Conservation (phyloP, 306 rosid genomes). For the Trifolium fragiferum region DNA sequence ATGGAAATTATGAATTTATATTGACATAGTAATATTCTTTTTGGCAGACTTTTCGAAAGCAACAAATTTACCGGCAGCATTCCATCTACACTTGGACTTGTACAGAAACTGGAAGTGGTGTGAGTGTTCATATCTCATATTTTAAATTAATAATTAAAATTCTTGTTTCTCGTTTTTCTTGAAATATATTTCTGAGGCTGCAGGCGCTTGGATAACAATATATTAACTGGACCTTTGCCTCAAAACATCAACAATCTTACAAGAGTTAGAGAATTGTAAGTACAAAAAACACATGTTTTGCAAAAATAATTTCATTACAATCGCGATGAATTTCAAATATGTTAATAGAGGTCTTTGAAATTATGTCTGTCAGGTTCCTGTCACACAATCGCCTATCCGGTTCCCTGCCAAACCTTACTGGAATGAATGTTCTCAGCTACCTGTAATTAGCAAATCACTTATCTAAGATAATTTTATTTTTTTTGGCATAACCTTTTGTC, state of each 20-base stretch:
- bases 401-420: conserved; percentile 54
- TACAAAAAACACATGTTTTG: conserved; percentile 6
- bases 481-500: background rate
- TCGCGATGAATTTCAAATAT: conserved; percentile 4
- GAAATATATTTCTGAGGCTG: conserved; percentile 27
- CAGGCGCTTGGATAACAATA: conserved; percentile 67
- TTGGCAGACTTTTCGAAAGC: conserved; percentile 65
- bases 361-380: conserved; percentile 53
- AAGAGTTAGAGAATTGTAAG: conserved; percentile 55
- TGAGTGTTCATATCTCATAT: conserved; percentile 55
- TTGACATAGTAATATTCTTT: background rate
- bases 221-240: conserved; percentile 56
- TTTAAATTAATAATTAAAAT: conserved; percentile 10
- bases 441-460: conserved; percentile 53
- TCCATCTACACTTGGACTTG: conserved; percentile 66
- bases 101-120: conserved; percentile 57
- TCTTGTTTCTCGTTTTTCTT: conserved; percentile 7
- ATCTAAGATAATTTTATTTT: conserved; percentile 5
- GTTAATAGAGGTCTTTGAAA: conserved; percentile 20
- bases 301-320: conserved; percentile 1
- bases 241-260: conserved; percentile 53
- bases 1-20: too few species aligned
- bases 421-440: conserved; percentile 52
- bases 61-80: conserved; percentile 60
- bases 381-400: conserved; percentile 70